Percentiles rank a stretch among this genome's conserved stretches.
phyloP scores from a whole-genome alignment of 352 stramenopile genomes.

The Plasmopara muralis region DNA sequence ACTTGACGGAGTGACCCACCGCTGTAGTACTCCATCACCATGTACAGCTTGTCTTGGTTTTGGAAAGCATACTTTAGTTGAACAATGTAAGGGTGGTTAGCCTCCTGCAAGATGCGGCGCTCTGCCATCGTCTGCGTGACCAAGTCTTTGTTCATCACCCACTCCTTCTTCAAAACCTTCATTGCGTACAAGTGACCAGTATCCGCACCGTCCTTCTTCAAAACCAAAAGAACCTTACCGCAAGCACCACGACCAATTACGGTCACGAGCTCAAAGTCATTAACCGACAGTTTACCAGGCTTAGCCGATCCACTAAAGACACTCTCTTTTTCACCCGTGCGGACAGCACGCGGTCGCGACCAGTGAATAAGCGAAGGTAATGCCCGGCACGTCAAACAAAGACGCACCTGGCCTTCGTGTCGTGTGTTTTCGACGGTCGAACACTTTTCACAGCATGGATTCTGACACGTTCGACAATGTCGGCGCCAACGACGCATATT shows the following conservation, averaged over 20 bases:
- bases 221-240: constrained; percentile 59
- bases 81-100: constrained; percentile 71
- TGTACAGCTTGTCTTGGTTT: constrained; percentile 77
- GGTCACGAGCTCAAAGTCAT: constrained; percentile 69
- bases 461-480: constrained; percentile 65
- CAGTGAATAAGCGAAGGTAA: constrained; percentile 64
- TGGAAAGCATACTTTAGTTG: constrained; percentile 72
- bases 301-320: constrained; percentile 59
- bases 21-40: constrained; percentile 81
- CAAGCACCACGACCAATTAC: constrained; percentile 67
- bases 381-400: constrained; percentile 50
- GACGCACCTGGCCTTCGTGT: constrained; percentile 54
- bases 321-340: constrained; percentile 61
- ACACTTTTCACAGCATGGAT: constrained; percentile 62
- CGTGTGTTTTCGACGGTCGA: constrained; percentile 56
- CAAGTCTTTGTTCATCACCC: constrained; percentile 77
- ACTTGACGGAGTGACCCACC: constrained; percentile 61
- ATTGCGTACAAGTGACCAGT: constrained; percentile 60
- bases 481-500: constrained; percentile 70
- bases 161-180: constrained; percentile 78
- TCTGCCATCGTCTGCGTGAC: constrained; percentile 76
- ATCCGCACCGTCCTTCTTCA: constrained; percentile 61
- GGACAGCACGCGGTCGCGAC: constrained; percentile 54
- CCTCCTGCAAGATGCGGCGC: constrained; percentile 63
- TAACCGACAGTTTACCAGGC: constrained; percentile 65